Evolutionary conservation across 495 filamentous ascomycete species (phyloP).

Genomic region (Parmelia sp.): DNA sequence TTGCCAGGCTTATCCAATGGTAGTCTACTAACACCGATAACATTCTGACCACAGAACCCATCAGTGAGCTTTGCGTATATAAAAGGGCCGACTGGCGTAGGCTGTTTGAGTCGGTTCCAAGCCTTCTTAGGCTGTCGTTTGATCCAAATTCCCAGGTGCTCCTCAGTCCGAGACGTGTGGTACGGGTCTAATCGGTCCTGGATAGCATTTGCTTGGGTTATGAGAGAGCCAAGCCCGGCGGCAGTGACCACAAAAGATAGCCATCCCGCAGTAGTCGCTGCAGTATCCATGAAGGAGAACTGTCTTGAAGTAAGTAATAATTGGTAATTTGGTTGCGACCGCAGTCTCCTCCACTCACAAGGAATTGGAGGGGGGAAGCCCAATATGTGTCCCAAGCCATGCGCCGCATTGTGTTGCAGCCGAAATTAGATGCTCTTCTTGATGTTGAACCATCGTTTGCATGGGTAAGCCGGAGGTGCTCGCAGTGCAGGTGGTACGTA

Average conservation of each 20-base stretch:
- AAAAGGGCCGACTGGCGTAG: conserved; percentile 28
- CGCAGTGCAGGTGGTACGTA: too few species aligned
- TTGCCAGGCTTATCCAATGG: conserved; percentile 18
- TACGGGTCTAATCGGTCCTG: conserved; percentile 31
- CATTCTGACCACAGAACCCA: conserved; percentile 27
- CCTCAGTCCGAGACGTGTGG: conserved; percentile 24
- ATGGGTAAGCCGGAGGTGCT: too few species aligned
- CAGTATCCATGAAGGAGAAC: conserved; percentile 26
- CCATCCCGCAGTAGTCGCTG: conserved; percentile 29
- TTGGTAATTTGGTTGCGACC: background rate
- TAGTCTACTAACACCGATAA: conserved; percentile 21
- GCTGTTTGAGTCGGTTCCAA: conserved; percentile 24
- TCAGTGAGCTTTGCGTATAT: conserved; percentile 26
- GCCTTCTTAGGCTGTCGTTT: conserved; percentile 24
- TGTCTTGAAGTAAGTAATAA: background rate
- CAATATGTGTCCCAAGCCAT: background rate
- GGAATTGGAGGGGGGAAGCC: background rate
- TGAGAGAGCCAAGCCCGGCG: conserved; percentile 29
- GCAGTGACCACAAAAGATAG: conserved; percentile 31
- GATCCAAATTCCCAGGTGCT: conserved; percentile 30
- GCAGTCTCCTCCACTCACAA: conserved; percentile 7
- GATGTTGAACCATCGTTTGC: too few species aligned
- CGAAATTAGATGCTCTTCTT: too few species aligned
- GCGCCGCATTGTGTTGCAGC: background rate
- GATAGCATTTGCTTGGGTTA: conserved; percentile 30